phyloP scores from a whole-genome alignment of 2,329 filamentous ascomycete species.

The Westerdykella sp. region DNA sequence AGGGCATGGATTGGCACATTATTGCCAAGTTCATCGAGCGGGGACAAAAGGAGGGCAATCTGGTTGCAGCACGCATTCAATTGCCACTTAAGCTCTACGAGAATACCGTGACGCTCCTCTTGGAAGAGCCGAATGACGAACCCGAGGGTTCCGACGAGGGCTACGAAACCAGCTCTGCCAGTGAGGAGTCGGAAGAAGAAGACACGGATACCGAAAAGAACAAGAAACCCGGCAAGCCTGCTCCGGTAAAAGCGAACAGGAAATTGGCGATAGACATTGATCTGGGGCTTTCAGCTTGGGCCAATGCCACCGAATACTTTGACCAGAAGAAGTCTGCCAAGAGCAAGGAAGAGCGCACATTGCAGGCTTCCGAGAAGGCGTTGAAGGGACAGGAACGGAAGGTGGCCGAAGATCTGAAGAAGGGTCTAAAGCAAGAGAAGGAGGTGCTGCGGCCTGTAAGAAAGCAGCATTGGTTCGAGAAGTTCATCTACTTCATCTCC shows the following conservation, averaged over 20 bases:
- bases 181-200: constrained; percentile 55
- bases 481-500: constrained; percentile 92
- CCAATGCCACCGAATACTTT: constrained; percentile 87
- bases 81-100: constrained; percentile 85
- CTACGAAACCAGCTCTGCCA: constrained; percentile 60
- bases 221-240: constrained; percentile 42
- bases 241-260: constrained; percentile 24
- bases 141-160: constrained; percentile 46
- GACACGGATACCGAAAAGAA: constrained; percentile 40
- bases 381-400: constrained; percentile 88
- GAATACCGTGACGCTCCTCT: constrained; percentile 73
- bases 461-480: constrained; percentile 90
- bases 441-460: constrained; percentile 76
- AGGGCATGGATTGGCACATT: constrained; percentile 97
- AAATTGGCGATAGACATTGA: constrained; percentile 75
- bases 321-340: constrained; percentile 79
- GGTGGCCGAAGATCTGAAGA: constrained; percentile 77
- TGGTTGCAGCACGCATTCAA: constrained; percentile 80
- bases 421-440: constrained; percentile 86
- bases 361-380: constrained; percentile 72
- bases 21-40: constrained; percentile 82
- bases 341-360: constrained; percentile 80
- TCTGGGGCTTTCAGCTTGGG: constrained; percentile 73
- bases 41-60: constrained; percentile 73
- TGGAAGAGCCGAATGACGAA: constrained; percentile 64